Percentiles rank a stretch among this genome's conserved stretches.
phyloP scores from a whole-genome alignment of 257 asterid genomes.

The Knoxia roxburghii region DNA sequence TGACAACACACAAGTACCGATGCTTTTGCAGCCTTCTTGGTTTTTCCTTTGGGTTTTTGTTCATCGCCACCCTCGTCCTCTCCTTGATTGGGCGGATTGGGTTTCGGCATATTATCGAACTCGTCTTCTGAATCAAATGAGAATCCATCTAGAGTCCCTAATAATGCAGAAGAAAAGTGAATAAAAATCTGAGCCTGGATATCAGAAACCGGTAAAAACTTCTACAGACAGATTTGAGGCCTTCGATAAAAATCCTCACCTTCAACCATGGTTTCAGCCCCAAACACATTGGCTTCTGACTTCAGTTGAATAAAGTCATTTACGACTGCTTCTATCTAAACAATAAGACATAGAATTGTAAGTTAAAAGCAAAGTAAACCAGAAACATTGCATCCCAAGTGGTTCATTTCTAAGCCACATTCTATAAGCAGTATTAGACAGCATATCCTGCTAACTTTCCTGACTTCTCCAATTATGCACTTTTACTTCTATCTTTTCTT shows the following conservation, averaged over 20 bases:
- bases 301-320: conserved; percentile 80
- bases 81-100: conserved; percentile 41
- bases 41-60: conserved; percentile 41
- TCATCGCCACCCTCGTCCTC: conserved; percentile 57
- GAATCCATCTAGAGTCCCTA: conserved; percentile 90
- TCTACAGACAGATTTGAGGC: conserved; percentile 6
- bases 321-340: conserved; percentile 88
- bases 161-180: conserved; percentile 22
- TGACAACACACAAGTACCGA: conserved; percentile 32
- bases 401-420: background rate
- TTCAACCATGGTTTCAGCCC: conserved; percentile 91
- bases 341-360: conserved; percentile 18
- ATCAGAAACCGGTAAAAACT: conserved; percentile 5
- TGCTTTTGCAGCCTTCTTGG: conserved; percentile 54
- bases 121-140: conserved; percentile 88
- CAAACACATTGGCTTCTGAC: conserved; percentile 65
- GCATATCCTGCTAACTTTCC: too few relatives aligned
- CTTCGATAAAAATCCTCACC: conserved; percentile 36
- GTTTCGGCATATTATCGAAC: conserved; percentile 45
- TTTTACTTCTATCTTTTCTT: background rate
- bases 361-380: background rate
- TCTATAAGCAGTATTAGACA: too few relatives aligned
- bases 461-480: background rate
- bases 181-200: background rate
- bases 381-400: conserved; percentile 2